Percentiles rank a stretch among this genome's conserved stretches.
phyloP scores from a whole-genome alignment of 371 early-diverging fungal species.

The Furculomyces boomerangus region DNA sequence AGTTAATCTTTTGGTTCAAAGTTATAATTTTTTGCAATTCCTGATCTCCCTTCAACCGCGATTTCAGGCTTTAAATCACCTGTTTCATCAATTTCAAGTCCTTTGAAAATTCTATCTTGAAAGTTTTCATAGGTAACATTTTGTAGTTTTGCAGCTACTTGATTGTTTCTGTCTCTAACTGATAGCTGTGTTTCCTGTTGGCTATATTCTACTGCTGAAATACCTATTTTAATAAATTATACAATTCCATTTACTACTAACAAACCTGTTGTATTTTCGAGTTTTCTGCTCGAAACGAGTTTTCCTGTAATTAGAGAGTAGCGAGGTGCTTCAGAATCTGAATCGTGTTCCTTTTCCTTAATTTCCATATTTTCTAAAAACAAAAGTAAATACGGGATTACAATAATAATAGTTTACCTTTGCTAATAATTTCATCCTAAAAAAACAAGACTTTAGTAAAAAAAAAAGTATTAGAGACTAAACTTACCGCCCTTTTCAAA shows the following conservation, averaged over 20 bases:
- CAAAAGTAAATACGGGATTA: too few species aligned
- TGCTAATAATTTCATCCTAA: not conserved
- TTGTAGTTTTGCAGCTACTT: conserved; percentile 40
- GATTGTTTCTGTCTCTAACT: conserved; percentile 31
- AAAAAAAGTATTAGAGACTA: conserved; percentile 18
- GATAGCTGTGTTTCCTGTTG: not conserved
- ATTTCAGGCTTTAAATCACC: conserved; percentile 34
- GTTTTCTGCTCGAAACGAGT: not conserved
- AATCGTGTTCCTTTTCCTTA: conserved; percentile 30
- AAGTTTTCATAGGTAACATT: conserved; percentile 28
- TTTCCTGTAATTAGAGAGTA: conserved; percentile 78
- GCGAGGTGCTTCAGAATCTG: conserved; percentile 57
- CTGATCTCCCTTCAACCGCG: conserved; percentile 61
- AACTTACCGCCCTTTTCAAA: conserved; percentile 24
- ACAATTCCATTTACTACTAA: not conserved
- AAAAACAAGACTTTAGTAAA: conserved; percentile 11
- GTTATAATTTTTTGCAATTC: conserved; percentile 75
- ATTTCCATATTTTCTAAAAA: too few species aligned
- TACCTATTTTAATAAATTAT: not conserved
- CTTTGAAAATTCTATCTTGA: conserved; percentile 50
- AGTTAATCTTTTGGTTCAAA: too few species aligned
- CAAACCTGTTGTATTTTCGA: not conserved
- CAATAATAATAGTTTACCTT: too few species aligned
- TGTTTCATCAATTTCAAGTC: conserved; percentile 52
- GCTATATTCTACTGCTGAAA: not conserved